Base-by-base conservation (phyloP, 148 eudicot species). In the Chenopodium berlandieri region DNA sequence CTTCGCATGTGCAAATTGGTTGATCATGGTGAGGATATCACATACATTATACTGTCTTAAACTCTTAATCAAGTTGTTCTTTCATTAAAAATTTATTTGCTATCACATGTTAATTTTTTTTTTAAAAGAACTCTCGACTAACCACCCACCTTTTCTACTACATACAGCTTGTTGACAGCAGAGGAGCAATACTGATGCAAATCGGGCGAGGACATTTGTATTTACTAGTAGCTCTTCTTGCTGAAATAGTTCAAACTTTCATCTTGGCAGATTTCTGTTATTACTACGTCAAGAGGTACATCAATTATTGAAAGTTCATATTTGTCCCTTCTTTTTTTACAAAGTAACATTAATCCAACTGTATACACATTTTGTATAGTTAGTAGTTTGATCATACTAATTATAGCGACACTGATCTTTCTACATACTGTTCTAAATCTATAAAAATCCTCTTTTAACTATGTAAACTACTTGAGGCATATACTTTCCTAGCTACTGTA, bases 251-350 rank as follows among this genome's bases (percentile, higher is more conserved):
- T 75, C 98, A 94, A 84, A 94, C 98, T 0, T 91, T 90, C 80
- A 94, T 94, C 34, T 85, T 94, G 84, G 92, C 98, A 0, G 98
- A 94, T 82, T 94, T 94, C 71, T 93, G 98, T 76, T 93, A 91
- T 84, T 94, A 91, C 78, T 94, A 94, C 73, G 80, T 91, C 82
- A 94, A 91, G 80, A 91, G 98, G 97, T 93, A 79, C 62, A 56
- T 56, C 62, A 56, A 56, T 56, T 56, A 4, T 17, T 17, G 62
- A n/a, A 9, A 14, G 7, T 13, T 12, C 22, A 19, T 62, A 62
- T n/a, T 6, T 62, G 25, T 62, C 25, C 11, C 66, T n/a, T 60
- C n/a, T 19, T 7, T 62, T 1, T 6, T 62, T 22, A n/a, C 66
- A 62, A 62, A 62, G 4, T 62, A 62, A 20, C 23, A 62, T 8